phyloP scores from a whole-genome alignment of 1,284 basidiomycete species.

The Rhizoctonia solani region DNA sequence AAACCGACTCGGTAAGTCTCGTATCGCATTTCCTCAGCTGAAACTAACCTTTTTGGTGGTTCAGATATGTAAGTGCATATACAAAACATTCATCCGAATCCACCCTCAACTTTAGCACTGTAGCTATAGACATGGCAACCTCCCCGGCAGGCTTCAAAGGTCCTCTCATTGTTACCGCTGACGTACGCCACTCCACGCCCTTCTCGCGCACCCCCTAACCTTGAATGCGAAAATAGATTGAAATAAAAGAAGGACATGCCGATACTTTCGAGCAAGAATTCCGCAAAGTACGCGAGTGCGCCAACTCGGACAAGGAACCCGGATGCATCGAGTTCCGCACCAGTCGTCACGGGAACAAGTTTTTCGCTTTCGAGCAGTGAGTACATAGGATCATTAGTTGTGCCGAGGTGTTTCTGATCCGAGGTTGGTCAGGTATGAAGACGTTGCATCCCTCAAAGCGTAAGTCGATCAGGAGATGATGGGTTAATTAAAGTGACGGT shows the following conservation, averaged over 20 bases:
- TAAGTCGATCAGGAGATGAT: background rate
- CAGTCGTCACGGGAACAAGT: slow-evolving; percentile 20
- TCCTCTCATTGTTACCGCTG: slow-evolving; percentile 22
- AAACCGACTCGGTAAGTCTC: background rate
- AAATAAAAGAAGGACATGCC: slow-evolving; percentile 28
- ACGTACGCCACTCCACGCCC: background rate
- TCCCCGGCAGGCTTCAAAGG: slow-evolving; percentile 25
- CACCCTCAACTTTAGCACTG: background rate
- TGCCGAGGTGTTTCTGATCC: background rate
- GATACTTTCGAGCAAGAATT: slow-evolving; percentile 27
- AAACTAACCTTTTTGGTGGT: too few species aligned
- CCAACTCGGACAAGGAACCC: slow-evolving; percentile 33
- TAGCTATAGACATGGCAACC: slow-evolving; percentile 16
- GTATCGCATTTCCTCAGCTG: background rate
- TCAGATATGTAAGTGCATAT: background rate
- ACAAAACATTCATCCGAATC: background rate
- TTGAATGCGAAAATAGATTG: background rate
- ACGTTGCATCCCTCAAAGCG: slow-evolving; percentile 17
- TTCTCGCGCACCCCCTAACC: background rate
- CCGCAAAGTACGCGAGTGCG: slow-evolving; percentile 30
- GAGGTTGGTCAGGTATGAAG: slow-evolving; percentile 13
- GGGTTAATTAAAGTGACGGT: background rate
- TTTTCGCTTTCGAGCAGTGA: slow-evolving; percentile 32
- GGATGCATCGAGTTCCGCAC: slow-evolving; percentile 34
- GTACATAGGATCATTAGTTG: background rate